Evolutionary conservation across 2,329 filamentous ascomycete species (phyloP).

Genomic region (Penicillium sp.): DNA sequence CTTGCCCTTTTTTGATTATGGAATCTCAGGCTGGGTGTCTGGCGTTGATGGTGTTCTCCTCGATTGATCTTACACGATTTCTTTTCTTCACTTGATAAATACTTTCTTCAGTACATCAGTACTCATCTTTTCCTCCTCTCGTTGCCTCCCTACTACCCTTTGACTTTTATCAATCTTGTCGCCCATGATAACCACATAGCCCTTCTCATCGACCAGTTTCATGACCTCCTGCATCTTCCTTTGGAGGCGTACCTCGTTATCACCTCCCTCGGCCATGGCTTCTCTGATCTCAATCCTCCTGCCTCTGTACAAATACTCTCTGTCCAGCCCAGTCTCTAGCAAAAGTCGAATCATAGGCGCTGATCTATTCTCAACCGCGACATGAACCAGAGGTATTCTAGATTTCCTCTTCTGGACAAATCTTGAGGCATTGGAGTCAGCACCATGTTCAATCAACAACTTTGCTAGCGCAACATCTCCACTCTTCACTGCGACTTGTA

Average conservation of each 20-base stretch:
- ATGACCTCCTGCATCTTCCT: no score
- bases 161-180: neutral
- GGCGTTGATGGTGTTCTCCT: constrained; percentile 36
- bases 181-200: constrained; percentile 1
- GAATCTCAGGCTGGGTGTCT: constrained; percentile 37
- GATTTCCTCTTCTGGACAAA: neutral
- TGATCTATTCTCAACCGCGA: neutral
- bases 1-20: constrained; percentile 16
- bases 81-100: neutral
- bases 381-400: neutral
- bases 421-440: neutral
- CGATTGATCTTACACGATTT: constrained; percentile 10
- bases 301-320: neutral
- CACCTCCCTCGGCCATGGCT: neutral
- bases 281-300: neutral
- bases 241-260: neutral
- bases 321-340: no score
- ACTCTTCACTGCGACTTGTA: neutral
- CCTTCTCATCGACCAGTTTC: neutral
- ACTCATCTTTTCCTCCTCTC: neutral
- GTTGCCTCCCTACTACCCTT: neutral
- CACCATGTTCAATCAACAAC: neutral
- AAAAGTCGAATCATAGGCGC: neutral
- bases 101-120: neutral
- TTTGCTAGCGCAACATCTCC: neutral